phyloP scores from a whole-genome alignment of 495 filamentous ascomycete genomes.

The Lasiosphaeriaceae sp. region DNA sequence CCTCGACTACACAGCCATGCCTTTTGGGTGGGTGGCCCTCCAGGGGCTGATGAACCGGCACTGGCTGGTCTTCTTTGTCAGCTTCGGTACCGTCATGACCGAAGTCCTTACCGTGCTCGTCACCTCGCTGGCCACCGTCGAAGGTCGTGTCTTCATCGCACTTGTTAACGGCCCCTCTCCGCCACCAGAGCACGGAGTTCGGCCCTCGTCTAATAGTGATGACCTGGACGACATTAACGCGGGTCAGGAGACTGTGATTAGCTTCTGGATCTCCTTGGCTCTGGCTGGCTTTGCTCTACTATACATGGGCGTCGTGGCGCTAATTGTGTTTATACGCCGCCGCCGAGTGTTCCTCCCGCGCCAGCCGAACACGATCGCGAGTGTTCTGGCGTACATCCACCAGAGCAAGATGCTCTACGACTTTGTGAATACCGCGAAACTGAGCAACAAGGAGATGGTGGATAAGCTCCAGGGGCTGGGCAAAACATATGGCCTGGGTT shows the following conservation, averaged over 20 bases:
- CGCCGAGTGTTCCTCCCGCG: slow-evolving; percentile 63
- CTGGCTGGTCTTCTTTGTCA: slow-evolving; percentile 58
- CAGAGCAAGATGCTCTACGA: slow-evolving; percentile 69
- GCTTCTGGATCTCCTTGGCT: slow-evolving; percentile 56
- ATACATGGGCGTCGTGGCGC: slow-evolving; percentile 50
- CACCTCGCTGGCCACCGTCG: slow-evolving; percentile 56
- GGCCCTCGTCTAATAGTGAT: not conserved
- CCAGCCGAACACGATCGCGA: slow-evolving; percentile 69
- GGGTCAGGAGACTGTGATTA: slow-evolving; percentile 57
- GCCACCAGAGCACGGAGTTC: not conserved
- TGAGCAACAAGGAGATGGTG: slow-evolving; percentile 54
- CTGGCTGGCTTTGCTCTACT: slow-evolving; percentile 57
- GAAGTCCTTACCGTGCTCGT: slow-evolving; percentile 67
- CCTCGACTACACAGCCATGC: slow-evolving; percentile 67
- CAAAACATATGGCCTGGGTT: slow-evolving; percentile 68
- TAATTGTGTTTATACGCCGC: slow-evolving; percentile 50
- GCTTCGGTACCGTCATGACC: slow-evolving; percentile 57
- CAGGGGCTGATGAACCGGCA: slow-evolving; percentile 59
- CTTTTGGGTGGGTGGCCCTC: slow-evolving; percentile 61
- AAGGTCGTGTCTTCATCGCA: slow-evolving; percentile 51
- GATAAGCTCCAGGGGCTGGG: slow-evolving; percentile 45
- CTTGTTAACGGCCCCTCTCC: slow-evolving; percentile 7
- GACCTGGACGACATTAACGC: slow-evolving; percentile 34
- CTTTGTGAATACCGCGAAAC: slow-evolving; percentile 63
- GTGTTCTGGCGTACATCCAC: slow-evolving; percentile 68